These are phyloP conservation scores for Hymenoscyphus fraxineus DNA, from an alignment of 2,329 filamentous ascomycete species.

Conservation along the genomic window DNA sequence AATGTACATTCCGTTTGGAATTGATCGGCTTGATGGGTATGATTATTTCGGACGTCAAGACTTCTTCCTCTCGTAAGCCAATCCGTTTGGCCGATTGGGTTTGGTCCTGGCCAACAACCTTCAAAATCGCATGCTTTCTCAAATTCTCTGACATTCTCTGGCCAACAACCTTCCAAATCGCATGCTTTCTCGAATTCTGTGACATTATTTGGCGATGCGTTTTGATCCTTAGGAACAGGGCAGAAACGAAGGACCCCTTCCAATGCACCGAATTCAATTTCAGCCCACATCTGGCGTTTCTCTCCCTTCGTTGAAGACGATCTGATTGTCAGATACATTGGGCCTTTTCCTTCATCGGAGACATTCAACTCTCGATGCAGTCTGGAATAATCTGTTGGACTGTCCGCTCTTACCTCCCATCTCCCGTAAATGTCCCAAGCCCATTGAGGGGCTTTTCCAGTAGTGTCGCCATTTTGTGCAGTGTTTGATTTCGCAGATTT, in stretches of 20 bases:
- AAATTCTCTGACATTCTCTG: background rate
- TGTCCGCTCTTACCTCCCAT: background rate
- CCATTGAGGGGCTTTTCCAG: background rate
- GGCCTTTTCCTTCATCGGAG: background rate
- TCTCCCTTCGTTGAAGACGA: background rate
- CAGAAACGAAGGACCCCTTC: constrained; percentile 15
- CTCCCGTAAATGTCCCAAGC: background rate
- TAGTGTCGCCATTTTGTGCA: background rate
- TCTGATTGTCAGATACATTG: background rate
- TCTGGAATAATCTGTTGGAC: background rate
- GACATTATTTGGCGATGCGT: background rate
- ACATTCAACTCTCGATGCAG: background rate
- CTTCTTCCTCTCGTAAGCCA: constrained; percentile 13
- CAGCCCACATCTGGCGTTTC: constrained; percentile 12
- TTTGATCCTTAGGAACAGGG: background rate
- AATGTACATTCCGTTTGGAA: background rate
- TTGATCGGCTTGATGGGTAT: background rate
- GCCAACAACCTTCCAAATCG: constrained; percentile 4
- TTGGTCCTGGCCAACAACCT: constrained; percentile 10
- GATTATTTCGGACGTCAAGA: background rate
- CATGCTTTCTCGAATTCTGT: constrained; percentile 10
- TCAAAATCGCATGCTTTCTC: constrained; percentile 11
- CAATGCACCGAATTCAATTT: constrained; percentile 12
- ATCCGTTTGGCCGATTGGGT: constrained; percentile 6
- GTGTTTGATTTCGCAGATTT: background rate